phyloP scores from a whole-genome alignment of 345 rosid species.

The Conringia planisiliqua region DNA sequence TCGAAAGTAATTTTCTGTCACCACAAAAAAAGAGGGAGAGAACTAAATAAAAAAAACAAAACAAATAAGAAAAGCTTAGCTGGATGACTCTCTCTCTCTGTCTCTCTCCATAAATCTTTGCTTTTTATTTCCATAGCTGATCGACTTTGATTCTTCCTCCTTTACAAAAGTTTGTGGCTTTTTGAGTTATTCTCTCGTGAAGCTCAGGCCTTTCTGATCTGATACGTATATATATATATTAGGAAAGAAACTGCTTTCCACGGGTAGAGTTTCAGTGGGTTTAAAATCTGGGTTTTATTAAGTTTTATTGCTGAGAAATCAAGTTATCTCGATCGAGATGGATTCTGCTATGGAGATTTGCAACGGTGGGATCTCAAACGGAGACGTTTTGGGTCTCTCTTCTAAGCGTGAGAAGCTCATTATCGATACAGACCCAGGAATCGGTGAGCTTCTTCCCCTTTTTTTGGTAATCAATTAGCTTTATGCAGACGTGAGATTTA shows the following conservation, averaged over 20 bases:
- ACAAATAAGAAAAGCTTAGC: conserved; percentile 9
- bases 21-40: not conserved
- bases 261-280: not conserved
- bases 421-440: conserved; percentile 97
- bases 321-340: conserved; percentile 18
- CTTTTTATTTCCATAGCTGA: not conserved
- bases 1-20: not conserved
- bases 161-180: not conserved
- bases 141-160: conserved; percentile 1
- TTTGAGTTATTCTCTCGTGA: not conserved
- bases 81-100: not conserved
- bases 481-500: not conserved
- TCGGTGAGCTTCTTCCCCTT: conserved; percentile 51
- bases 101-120: not conserved
- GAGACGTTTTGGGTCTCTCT: conserved; percentile 26
- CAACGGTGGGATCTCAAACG: conserved; percentile 33
- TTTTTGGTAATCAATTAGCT: not conserved
- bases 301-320: not conserved
- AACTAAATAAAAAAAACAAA: not conserved
- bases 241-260: not conserved
- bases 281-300: not conserved
- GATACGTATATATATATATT: not conserved
- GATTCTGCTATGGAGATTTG: conserved; percentile 27
- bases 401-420: conserved; percentile 59
- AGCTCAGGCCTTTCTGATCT: conserved; percentile 16